A percentile compares a stretch with the other conserved stretches of the same genome.
These are phyloP conservation scores for Fusarium mundagurra DNA, from an alignment of 2,329 filamentous ascomycete species.

Conservation along the genomic window DNA sequence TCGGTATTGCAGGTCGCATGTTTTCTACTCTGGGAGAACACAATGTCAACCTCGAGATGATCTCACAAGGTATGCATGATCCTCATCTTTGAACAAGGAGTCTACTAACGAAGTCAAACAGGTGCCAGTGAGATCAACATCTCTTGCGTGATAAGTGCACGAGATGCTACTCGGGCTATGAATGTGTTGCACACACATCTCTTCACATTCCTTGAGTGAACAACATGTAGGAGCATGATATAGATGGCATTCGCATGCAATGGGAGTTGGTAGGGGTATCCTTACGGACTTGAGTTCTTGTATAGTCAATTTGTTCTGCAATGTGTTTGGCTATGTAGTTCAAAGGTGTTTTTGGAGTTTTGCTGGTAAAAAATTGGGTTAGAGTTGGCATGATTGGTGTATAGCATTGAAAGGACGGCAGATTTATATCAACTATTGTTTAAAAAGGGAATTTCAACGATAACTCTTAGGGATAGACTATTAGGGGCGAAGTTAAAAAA, in stretches of 20 bases:
- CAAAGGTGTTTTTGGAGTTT: constrained; percentile 31
- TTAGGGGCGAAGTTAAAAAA: not conserved
- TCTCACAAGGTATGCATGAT: constrained; percentile 81
- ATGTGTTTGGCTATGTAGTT: not conserved
- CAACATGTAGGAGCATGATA: not conserved
- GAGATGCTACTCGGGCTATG: constrained; percentile 90
- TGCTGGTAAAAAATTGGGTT: constrained; percentile 20
- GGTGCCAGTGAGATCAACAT: constrained; percentile 99
- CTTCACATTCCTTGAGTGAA: constrained; percentile 89
- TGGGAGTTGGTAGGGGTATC: constrained; percentile 14
- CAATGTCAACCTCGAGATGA: constrained; percentile 98
- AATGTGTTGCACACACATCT: constrained; percentile 97
- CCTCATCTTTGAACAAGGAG: fast-evolving
- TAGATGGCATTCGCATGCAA: constrained; percentile 10
- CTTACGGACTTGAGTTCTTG: not conserved
- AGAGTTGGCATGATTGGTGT: constrained; percentile 1
- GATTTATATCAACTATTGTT: not conserved
- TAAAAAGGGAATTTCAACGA: not conserved
- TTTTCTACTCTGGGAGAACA: constrained; percentile 94
- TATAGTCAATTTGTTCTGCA: not conserved
- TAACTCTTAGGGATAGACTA: not conserved
- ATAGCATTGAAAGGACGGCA: not conserved
- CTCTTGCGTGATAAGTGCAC: constrained; percentile 93
- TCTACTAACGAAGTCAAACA: constrained; percentile 49
- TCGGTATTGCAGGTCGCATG: constrained; percentile 92